Evolutionary conservation across 352 stramenopile genomes (phyloP).

Genomic region (Pythium chondricola): DNA sequence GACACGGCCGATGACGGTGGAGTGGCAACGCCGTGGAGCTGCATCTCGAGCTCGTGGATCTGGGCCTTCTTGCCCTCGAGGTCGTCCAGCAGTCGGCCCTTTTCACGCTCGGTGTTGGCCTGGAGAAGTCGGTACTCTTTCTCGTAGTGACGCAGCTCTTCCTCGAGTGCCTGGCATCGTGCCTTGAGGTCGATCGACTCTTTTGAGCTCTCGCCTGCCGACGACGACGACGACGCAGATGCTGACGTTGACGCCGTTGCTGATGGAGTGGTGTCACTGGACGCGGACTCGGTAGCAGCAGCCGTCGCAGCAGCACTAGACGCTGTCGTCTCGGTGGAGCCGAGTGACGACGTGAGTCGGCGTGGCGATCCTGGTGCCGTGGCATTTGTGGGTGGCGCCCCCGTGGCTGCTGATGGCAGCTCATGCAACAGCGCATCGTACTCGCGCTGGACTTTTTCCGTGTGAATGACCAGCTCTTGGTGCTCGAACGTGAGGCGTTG

Average conservation of each 20-base stretch:
- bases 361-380: slow-evolving; percentile 8
- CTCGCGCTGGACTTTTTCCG: slow-evolving; percentile 69
- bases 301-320: not conserved
- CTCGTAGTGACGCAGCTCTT: slow-evolving; percentile 62
- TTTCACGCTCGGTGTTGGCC: slow-evolving; percentile 46
- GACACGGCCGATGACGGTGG: not conserved
- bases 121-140: slow-evolving; percentile 62
- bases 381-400: slow-evolving; percentile 12
- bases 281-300: not conserved
- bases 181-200: slow-evolving; percentile 42
- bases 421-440: slow-evolving; percentile 59
- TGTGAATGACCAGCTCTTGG: slow-evolving; percentile 74
- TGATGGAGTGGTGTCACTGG: not conserved
- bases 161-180: slow-evolving; percentile 48
- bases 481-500: slow-evolving; percentile 79
- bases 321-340: no score
- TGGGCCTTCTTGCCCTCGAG: slow-evolving; percentile 55
- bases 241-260: not conserved
- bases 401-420: slow-evolving; percentile 29
- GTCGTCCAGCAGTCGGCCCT: slow-evolving; percentile 54
- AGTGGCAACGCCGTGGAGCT: slow-evolving; percentile 34
- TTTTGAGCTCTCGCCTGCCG: slow-evolving; percentile 30
- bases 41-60: slow-evolving; percentile 58
- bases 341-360: slow-evolving; percentile 7
- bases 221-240: slow-evolving; percentile 3